Evolutionary conservation across 2,329 filamentous ascomycete species (phyloP), one percentile per base, ranked within the genome.

Genomic region (Hymenotorrendiella dingleyae): DNA sequence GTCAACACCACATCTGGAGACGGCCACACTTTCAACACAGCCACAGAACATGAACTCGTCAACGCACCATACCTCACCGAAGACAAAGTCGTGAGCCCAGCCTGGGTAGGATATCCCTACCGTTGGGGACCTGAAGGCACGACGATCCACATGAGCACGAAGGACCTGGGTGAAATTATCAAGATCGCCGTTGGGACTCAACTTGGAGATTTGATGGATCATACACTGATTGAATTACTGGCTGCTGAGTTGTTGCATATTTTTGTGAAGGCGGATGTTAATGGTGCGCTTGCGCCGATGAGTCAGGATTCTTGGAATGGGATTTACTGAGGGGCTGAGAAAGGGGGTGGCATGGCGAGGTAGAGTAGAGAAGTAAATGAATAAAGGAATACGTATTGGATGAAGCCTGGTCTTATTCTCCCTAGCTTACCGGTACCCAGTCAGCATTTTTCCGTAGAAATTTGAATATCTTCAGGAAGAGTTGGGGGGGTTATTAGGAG

Each of bases 91-190:
- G 43, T 26, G 4, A 42, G 36, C 17, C 52, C 52, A 6, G 36
- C 37, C n/a, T 54, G 52, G 52, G 50, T 54, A 0, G 33, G 26
- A 10, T 54, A 54, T 42, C 48, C 50, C 4, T 54, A 53, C 42
- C 48, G 52, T 14, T 54, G 52, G 52, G 50, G 52, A 1, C 52
- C 52, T 3, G 52, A 54, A 24, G 52, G 52, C 1, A 54, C 52
- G 9, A 30, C 35, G 1, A 52, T 50, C n/a, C 30, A 36, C n/a
- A 53, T 54, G 50, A 28, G 50, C 24, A 21, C 44, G 2, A 50
- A 52, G 14, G 47, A 45, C 9, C 29, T 54, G 17, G 45, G 45
- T 1, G 42, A 45, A 5, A 45, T 55, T 16, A 33, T 55, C 12
- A 47, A 46, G 12, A 50, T 49, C 9, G 41, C 41, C 6, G 19